Base-by-base conservation (phyloP, 2,329 filamentous ascomycete species). In the Endocalyx cinctus region DNA sequence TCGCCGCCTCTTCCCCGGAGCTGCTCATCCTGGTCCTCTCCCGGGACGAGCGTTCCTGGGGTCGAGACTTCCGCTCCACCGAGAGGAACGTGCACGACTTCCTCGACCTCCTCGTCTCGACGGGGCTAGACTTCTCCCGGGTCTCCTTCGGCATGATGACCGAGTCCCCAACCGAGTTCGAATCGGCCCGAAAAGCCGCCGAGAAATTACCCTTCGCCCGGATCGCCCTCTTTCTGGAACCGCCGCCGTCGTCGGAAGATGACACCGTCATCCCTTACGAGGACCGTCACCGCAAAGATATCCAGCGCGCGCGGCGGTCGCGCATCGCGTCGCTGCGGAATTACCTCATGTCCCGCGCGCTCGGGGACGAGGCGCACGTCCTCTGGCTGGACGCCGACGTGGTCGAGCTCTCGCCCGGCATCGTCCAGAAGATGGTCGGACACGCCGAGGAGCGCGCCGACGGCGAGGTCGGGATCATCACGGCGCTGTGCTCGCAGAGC, bases 371-470 rank as follows among this genome's bases (percentile, higher is more conserved):
- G 37, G 25, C 46, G 28, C 57, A 60, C 33, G 40, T 61, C 15
- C 29, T 62, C 17, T 62, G 58, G 59, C 31, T 60, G 6, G 59
- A 62, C 32, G 51, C 57, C n/a, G 59, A 61, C 37, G 47, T 61
- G 15, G 57, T 55, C 17, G 52, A 55, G 31, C 39, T 60, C 8
- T 58, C 57, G 0, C 23, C 35, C 2, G 48, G 47, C 2, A 43
- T 62, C 25, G 41, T 61, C 14, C 50, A 56, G 42, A 45, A 43
- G 17, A 60, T 61, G 50, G 38, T 55, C 16, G 34, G 31, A 1
- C 52, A 58, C 25, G 48, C 55, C 4, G 41, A 41, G 27, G 39
- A 31, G 6, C 47, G 43, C 10, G 40, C 41, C 7, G n/a, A n/a
- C n/a, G 7, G 16, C 2, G 46, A 54, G 14, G 51, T 52, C 8